Percentiles rank a stretch among this genome's conserved stretches.
Conservation (phyloP, 257 asterid genomes). For the Solanum bulbocastanum region DNA sequence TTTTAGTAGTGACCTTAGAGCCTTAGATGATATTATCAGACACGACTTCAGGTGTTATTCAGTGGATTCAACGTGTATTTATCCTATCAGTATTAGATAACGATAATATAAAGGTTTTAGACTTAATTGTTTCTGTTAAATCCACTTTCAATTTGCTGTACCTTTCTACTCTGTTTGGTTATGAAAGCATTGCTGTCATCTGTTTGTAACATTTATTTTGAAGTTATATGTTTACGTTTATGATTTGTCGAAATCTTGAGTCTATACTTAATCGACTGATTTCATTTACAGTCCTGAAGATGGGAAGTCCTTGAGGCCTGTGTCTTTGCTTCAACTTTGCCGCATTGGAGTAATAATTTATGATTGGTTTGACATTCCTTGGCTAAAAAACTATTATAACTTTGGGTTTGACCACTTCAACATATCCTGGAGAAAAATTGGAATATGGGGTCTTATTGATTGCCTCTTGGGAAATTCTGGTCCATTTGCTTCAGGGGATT, state of each 20-base stretch:
- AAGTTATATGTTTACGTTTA: not conserved
- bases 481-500: slow-evolving; percentile 85
- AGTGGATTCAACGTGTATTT: not conserved
- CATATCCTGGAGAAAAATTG: slow-evolving; percentile 64
- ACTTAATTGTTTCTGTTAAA: not conserved
- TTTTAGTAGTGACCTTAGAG: not conserved
- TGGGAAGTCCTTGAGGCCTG: slow-evolving; percentile 68
- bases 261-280: not conserved
- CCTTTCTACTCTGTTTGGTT: not conserved
- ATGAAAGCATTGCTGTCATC: not conserved
- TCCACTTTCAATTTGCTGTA: not conserved
- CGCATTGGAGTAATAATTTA: slow-evolving; percentile 78
- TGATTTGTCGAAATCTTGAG: not conserved
- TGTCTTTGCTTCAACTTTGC: slow-evolving; percentile 73
- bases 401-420: slow-evolving; percentile 93
- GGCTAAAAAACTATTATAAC: slow-evolving; percentile 73
- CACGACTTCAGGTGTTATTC: not conserved
- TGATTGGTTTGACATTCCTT: slow-evolving; percentile 81
- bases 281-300: slow-evolving; percentile 62
- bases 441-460: slow-evolving; percentile 69
- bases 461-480: slow-evolving; percentile 75
- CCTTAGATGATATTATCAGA: not conserved
- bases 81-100: not conserved
- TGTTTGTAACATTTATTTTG: not conserved
- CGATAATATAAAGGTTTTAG: not conserved